These are phyloP conservation scores for Alternaria hordeiaustralica DNA, from an alignment of 2,329 filamentous ascomycete genomes.

Conservation along the genomic window DNA sequence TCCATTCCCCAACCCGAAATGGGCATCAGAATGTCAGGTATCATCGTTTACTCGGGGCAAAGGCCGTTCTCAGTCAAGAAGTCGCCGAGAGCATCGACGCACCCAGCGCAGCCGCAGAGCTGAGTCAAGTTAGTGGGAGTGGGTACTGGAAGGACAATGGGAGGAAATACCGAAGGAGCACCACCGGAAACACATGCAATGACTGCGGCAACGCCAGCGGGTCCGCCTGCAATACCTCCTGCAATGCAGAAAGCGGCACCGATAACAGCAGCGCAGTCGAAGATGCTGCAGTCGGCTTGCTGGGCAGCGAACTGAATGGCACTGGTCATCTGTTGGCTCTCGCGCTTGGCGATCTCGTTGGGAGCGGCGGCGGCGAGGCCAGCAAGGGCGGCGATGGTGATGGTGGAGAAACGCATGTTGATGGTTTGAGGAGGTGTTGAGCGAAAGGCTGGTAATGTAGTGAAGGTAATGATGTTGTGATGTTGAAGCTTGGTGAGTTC, in stretches of 20 bases:
- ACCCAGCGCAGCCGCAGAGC: slow-evolving; percentile 12
- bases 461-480: slow-evolving; percentile 3
- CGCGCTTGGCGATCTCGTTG: slow-evolving; percentile 6
- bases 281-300: slow-evolving; percentile 9
- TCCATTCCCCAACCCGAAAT: background rate
- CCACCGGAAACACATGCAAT: slow-evolving; percentile 5
- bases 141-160: background rate
- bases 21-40: background rate
- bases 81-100: slow-evolving; percentile 7
- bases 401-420: slow-evolving; percentile 16
- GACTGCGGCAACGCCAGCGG: slow-evolving; percentile 6
- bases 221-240: background rate
- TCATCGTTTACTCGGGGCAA: background rate
- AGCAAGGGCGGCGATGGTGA: slow-evolving; percentile 10
- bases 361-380: slow-evolving; percentile 12
- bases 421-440: background rate
- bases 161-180: slow-evolving; percentile 8
- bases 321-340: slow-evolving; percentile 9
- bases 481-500: slow-evolving; percentile 1
- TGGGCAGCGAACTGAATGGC: slow-evolving; percentile 11
- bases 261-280: slow-evolving; percentile 12
- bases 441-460: slow-evolving; percentile 1
- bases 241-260: slow-evolving; percentile 9
- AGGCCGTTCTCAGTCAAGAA: slow-evolving; percentile 13
- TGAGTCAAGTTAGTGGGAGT: background rate